phyloP scores from a whole-genome alignment of 2,329 filamentous ascomycete genomes.

The Diaporthe batatas region DNA sequence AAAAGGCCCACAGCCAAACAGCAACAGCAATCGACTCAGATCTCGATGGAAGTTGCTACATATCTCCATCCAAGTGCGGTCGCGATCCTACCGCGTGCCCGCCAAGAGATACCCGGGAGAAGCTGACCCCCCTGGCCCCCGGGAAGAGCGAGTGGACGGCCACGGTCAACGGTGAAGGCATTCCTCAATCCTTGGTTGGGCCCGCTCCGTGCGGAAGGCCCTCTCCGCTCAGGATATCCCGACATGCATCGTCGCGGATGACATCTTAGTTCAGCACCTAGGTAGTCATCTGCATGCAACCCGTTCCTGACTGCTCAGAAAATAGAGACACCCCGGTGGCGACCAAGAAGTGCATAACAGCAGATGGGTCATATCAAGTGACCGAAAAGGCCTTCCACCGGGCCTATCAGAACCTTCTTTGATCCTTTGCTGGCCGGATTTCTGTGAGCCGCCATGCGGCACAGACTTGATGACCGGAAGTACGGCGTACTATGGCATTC shows the following conservation, averaged over 20 bases:
- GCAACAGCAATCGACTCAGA: slow-evolving; percentile 1
- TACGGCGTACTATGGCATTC: background rate
- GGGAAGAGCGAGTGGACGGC: background rate
- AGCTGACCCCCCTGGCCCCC: background rate
- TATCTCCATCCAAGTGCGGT: slow-evolving; percentile 11
- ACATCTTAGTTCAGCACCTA: background rate
- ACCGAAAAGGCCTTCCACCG: slow-evolving; percentile 2
- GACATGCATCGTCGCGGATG: slow-evolving; percentile 13
- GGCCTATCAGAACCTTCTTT: slow-evolving; percentile 26
- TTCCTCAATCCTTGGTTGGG: background rate
- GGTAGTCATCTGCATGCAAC: slow-evolving; percentile 4
- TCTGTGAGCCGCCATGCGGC: slow-evolving; percentile 9
- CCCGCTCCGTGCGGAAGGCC: background rate
- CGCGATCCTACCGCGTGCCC: slow-evolving; percentile 20
- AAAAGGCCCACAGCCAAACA: slow-evolving; percentile 1
- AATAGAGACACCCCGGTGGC: slow-evolving; percentile 1
- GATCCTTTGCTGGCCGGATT: background rate
- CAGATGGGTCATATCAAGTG: slow-evolving; percentile 20
- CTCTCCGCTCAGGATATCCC: slow-evolving; percentile 5
- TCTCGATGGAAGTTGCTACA: slow-evolving; percentile 32
- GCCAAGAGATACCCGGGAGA: slow-evolving; percentile 25
- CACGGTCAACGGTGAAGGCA: slow-evolving; percentile 26
- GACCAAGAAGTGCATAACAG: background rate
- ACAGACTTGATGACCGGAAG: slow-evolving; percentile 6
- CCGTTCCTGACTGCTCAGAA: slow-evolving; percentile 29